Percentiles rank a stretch among this genome's conserved stretches.
Evolutionary conservation across 495 filamentous ascomycete species (phyloP).

Genomic region (Zalerion maritima): DNA sequence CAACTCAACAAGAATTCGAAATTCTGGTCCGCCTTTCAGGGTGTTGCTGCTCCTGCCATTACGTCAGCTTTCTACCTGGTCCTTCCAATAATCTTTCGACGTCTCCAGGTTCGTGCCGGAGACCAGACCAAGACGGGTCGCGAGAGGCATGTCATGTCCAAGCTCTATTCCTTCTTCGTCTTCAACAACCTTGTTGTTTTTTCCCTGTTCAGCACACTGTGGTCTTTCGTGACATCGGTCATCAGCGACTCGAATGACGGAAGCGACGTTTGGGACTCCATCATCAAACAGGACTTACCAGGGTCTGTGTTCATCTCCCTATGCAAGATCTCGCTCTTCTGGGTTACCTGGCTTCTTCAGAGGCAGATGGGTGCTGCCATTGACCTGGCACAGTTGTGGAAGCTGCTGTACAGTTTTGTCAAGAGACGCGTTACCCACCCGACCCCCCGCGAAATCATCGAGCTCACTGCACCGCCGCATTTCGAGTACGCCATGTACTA

Average conservation of each 20-base stretch:
- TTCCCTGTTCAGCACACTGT: constrained; percentile 71
- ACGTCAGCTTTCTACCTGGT: constrained; percentile 80
- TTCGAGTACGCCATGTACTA: constrained; percentile 97
- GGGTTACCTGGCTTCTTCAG: constrained; percentile 86
- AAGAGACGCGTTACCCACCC: constrained; percentile 69
- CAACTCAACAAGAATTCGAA: constrained; percentile 44
- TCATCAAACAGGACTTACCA: constrained; percentile 48
- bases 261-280: constrained; percentile 48
- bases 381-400: constrained; percentile 74
- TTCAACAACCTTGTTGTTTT: constrained; percentile 96
- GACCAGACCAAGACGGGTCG: constrained; percentile 83
- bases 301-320: constrained; percentile 48
- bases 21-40: constrained; percentile 79
- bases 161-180: constrained; percentile 91
- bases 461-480: constrained; percentile 77
- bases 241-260: constrained; percentile 35
- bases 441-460: constrained; percentile 84
- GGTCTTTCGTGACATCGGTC: constrained; percentile 53
- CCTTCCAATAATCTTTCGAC: constrained; percentile 83
- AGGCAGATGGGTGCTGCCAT: constrained; percentile 82
- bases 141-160: constrained; percentile 82
- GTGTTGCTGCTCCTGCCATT: constrained; percentile 82
- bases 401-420: constrained; percentile 66
- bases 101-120: constrained; percentile 58
- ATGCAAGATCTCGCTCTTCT: constrained; percentile 73